Evolutionary conservation across 179 eudicot species (phyloP).

Genomic region (Beta macrorhiza): DNA sequence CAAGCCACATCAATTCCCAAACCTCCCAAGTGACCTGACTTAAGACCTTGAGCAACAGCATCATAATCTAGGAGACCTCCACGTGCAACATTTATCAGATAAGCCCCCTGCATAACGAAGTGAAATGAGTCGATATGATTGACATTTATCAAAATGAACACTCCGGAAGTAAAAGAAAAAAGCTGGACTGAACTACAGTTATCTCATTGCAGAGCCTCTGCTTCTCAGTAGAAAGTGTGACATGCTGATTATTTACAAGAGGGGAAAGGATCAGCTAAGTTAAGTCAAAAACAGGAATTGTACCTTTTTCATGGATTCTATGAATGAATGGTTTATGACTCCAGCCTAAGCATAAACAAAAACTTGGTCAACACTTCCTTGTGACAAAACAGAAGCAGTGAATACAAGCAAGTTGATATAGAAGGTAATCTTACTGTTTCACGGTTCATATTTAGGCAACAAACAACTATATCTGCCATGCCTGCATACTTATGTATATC

Average conservation of each 20-base stretch:
- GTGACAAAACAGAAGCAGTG: not conserved
- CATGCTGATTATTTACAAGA: not conserved
- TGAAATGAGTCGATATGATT: not conserved
- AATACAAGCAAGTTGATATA: constrained; percentile 7
- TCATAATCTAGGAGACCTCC: constrained; percentile 88
- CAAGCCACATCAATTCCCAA: constrained; percentile 96
- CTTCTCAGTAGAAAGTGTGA: not conserved
- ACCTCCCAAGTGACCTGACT: constrained; percentile 88
- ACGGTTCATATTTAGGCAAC: constrained; percentile 74
- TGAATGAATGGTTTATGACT: constrained; percentile 53
- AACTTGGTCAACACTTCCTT: constrained; percentile 12
- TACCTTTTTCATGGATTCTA: constrained; percentile 92
- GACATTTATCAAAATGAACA: not conserved
- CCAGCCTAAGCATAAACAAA: constrained; percentile 59
- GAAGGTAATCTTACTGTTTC: constrained; percentile 54
- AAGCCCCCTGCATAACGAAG: constrained; percentile 55
- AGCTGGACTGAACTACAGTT: not conserved
- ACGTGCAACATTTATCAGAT: constrained; percentile 76
- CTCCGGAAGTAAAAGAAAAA: not conserved
- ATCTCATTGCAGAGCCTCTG: constrained; percentile 1
- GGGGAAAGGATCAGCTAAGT: not conserved
- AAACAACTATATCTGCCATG: constrained; percentile 81
- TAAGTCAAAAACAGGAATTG: constrained; percentile 2
- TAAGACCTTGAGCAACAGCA: constrained; percentile 50
- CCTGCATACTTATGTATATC: constrained; percentile 70